These are phyloP conservation scores for Solanum chacoense DNA, from an alignment of 305 asterid species.

Conservation along the genomic window DNA sequence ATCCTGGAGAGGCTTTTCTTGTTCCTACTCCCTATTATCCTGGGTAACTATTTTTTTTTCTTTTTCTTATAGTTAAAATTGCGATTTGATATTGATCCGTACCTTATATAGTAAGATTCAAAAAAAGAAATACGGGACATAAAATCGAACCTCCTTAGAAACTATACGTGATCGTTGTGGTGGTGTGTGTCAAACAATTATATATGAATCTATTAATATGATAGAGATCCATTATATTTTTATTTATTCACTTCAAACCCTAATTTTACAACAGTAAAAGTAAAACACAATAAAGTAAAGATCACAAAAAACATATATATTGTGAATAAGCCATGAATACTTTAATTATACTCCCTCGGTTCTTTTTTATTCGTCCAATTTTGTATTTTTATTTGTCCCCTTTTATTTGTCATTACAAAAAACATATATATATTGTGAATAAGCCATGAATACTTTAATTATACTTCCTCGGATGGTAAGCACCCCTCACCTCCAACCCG, in stretches of 20 bases:
- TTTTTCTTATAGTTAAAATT: background rate
- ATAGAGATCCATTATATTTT: background rate
- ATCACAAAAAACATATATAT: background rate
- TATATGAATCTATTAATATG: background rate
- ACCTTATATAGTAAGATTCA: background rate
- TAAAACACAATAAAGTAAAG: background rate
- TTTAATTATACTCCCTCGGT: background rate
- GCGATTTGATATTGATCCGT: background rate
- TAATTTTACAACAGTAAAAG: background rate
- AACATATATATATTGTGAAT: background rate
- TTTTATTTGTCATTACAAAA: too few relatives aligned
- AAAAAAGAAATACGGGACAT: background rate
- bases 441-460: background rate
- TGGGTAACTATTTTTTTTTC: slow-evolving; percentile 21
- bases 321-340: background rate
- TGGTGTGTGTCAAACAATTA: background rate
- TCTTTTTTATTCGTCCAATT: too few relatives aligned
- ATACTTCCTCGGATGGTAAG: too few relatives aligned
- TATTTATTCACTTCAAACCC: background rate
- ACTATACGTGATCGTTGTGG: background rate
- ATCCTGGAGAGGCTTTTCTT: slow-evolving; percentile 58
- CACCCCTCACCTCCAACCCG: too few relatives aligned
- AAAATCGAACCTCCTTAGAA: background rate
- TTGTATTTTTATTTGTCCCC: too few relatives aligned
- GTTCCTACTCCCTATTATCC: slow-evolving; percentile 87